Evolutionary conservation across 1,139 yeast species (phyloP).

Genomic region (Yarrowia galli): DNA sequence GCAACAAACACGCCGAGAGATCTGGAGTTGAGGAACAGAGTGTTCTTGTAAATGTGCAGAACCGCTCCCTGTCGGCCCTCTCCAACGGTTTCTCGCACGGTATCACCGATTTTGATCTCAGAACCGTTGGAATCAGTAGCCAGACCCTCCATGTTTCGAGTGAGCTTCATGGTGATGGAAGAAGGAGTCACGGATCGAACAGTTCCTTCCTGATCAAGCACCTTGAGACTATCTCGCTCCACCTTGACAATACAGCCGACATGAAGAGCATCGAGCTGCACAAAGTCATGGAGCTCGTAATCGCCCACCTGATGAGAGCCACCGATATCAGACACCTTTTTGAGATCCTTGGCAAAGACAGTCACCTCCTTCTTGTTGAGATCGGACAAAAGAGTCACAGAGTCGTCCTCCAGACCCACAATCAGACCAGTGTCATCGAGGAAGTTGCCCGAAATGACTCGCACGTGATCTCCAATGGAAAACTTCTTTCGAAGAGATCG

Average conservation of each 20-base stretch:
- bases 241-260: constrained; percentile 92
- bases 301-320: constrained; percentile 67
- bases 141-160: constrained; percentile 67
- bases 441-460: constrained; percentile 90
- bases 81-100: constrained; percentile 81
- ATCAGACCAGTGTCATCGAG: constrained; percentile 95
- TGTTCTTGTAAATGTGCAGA: constrained; percentile 81
- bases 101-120: constrained; percentile 87
- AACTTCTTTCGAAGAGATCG: constrained; percentile 84
- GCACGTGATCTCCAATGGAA: constrained; percentile 92
- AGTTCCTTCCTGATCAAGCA: constrained; percentile 86
- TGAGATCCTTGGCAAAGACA: constrained; percentile 85
- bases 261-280: constrained; percentile 81
- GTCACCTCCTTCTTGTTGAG: constrained; percentile 87
- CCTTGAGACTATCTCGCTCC: constrained; percentile 82
- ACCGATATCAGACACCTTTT: constrained; percentile 60
- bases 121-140: constrained; percentile 89
- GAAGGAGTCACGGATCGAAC: constrained; percentile 74
- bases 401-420: constrained; percentile 79
- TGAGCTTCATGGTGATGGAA: constrained; percentile 78
- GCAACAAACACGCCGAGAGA: constrained; percentile 92
- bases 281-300: constrained; percentile 88
- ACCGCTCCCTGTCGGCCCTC: constrained; percentile 88
- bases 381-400: constrained; percentile 88
- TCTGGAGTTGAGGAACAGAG: constrained; percentile 79